Percentiles rank a stretch among this genome's conserved stretches.
These are phyloP conservation scores for Musa schizocarpa DNA, from an alignment of 176 grass and related monocot genomes.

Conservation along the genomic window DNA sequence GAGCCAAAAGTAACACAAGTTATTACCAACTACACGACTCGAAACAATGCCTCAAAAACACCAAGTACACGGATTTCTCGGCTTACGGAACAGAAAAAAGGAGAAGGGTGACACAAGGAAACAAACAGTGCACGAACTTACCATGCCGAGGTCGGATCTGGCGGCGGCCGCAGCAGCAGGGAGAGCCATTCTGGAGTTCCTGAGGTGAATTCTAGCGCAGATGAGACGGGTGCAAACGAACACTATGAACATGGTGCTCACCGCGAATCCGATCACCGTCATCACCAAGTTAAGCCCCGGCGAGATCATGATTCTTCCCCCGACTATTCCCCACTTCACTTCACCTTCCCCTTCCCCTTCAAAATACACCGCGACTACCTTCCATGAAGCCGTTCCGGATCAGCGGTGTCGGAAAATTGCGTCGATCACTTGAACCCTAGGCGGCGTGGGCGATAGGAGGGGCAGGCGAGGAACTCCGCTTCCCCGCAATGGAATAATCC, in stretches of 20 bases:
- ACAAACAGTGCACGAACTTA: not conserved
- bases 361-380: not conserved
- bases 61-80: not conserved
- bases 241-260: slow-evolving; percentile 26
- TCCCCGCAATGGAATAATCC: not conserved
- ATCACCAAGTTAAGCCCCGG: slow-evolving; percentile 49
- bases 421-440: not conserved
- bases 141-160: slow-evolving; percentile 19
- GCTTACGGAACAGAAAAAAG: not conserved
- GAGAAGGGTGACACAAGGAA: not conserved
- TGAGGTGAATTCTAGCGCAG: slow-evolving; percentile 61
- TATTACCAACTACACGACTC: not conserved
- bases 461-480: not conserved
- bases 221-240: slow-evolving; percentile 80
- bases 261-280: slow-evolving; percentile 75
- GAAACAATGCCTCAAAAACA: not conserved
- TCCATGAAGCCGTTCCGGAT: not conserved
- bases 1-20: not conserved
- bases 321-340: too few relatives aligned
- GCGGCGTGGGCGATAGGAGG: not conserved
- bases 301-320: slow-evolving; percentile 17
- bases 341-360: too few relatives aligned
- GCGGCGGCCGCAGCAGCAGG: slow-evolving; percentile 6
- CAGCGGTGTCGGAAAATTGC: not conserved
- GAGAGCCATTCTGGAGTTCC: slow-evolving; percentile 17